Evolutionary conservation across 2,329 filamentous ascomycete genomes (phyloP).

Genomic region (Colletotrichum endophyticum): DNA sequence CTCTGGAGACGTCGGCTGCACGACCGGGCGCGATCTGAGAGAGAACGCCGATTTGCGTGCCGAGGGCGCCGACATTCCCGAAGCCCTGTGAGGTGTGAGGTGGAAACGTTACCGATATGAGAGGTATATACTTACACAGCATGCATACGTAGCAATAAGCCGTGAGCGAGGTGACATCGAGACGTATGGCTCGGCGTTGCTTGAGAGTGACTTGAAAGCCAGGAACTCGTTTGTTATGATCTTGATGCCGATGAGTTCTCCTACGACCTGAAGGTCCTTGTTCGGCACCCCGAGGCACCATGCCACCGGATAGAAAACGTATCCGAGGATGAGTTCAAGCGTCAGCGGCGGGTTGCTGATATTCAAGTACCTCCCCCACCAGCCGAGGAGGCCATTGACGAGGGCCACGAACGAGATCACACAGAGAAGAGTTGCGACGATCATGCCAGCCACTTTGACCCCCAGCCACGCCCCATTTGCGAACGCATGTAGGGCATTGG

Average conservation of each 20-base stretch:
- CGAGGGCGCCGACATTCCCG: constrained; percentile 9
- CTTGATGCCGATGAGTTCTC: constrained; percentile 15
- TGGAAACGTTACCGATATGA: background rate
- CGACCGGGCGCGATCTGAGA: constrained; percentile 14
- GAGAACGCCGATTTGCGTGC: constrained; percentile 13
- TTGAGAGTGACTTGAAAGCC: constrained; percentile 11
- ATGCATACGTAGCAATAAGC: constrained; percentile 12
- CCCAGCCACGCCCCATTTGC: constrained; percentile 77
- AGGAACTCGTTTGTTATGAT: constrained; percentile 14
- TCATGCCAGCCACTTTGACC: constrained; percentile 78
- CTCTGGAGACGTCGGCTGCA: constrained; percentile 6
- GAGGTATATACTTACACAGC: background rate
- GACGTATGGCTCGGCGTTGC: constrained; percentile 7
- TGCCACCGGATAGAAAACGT: constrained; percentile 73
- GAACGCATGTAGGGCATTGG: constrained; percentile 75
- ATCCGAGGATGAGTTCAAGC: constrained; percentile 72
- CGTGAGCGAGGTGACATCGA: constrained; percentile 14
- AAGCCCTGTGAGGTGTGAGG: background rate
- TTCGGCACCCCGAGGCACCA: constrained; percentile 70
- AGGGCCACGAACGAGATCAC: constrained; percentile 74
- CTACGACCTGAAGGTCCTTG: constrained; percentile 3
- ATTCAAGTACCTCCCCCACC: constrained; percentile 75
- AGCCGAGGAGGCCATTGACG: constrained; percentile 71
- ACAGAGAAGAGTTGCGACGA: constrained; percentile 71
- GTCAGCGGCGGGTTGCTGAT: constrained; percentile 63